phyloP scores from a whole-genome alignment of 208 protist genomes.

The Acanthamoeba triangularis region DNA sequence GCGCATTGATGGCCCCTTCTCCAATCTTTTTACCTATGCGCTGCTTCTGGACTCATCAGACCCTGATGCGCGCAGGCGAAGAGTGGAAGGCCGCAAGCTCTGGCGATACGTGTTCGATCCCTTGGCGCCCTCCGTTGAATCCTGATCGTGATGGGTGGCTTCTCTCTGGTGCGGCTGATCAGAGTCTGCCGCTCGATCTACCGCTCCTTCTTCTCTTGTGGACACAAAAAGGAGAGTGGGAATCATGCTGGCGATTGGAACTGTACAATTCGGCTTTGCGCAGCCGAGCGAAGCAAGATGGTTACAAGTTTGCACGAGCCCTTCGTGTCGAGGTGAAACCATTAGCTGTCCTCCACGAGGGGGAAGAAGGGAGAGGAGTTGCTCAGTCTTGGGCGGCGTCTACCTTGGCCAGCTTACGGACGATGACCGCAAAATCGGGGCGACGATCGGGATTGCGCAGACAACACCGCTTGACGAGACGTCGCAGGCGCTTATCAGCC shows the following conservation, averaged over 20 bases:
- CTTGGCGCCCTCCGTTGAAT: background rate
- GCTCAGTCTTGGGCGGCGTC: background rate
- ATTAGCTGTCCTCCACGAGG: no score
- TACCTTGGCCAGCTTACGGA: background rate
- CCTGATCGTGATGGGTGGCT: background rate
- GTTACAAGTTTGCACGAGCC: background rate
- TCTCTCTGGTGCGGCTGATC: background rate
- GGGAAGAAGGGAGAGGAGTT: background rate
- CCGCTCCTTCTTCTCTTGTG: background rate
- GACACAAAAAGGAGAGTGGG: background rate
- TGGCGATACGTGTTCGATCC: constrained; percentile 73
- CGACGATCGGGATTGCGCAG: background rate
- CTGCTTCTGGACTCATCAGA: no score
- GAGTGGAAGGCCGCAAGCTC: constrained; percentile 33
- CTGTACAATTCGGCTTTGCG: background rate
- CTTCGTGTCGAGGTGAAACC: background rate
- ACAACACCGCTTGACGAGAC: constrained; percentile 5
- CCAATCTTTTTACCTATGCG: background rate
- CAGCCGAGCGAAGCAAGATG: no score
- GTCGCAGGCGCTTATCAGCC: background rate
- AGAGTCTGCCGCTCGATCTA: background rate
- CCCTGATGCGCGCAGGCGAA: no score
- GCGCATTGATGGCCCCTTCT: background rate
- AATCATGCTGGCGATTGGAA: no score
- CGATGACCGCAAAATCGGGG: background rate